Evolutionary conservation across 371 early-diverging fungal species (phyloP).

Genomic region (Funneliformis caledonium): DNA sequence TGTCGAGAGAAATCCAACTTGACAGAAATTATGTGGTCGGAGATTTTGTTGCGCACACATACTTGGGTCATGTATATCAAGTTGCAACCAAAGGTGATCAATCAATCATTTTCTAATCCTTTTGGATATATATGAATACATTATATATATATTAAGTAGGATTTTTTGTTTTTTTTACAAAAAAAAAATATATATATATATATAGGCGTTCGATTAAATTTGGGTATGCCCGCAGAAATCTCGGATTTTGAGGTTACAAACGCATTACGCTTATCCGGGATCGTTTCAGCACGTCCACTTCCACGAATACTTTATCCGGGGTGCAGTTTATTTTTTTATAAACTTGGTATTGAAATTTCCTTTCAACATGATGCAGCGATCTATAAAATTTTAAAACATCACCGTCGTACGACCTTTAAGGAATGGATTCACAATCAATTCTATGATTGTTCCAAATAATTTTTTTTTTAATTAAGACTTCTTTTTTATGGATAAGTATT

Average conservation of each 20-base stretch:
- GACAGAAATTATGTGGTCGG: slow-evolving; percentile 32
- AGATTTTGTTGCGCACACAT: slow-evolving; percentile 20
- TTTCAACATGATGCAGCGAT: slow-evolving; percentile 21
- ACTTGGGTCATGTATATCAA: slow-evolving; percentile 1
- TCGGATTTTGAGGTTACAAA: slow-evolving; percentile 4
- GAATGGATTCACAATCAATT: neutral
- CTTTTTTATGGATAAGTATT: too few species aligned
- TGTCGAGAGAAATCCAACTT: neutral
- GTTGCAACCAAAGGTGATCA: slow-evolving; percentile 9
- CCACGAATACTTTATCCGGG: slow-evolving; percentile 23
- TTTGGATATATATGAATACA: neutral
- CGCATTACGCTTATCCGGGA: slow-evolving; percentile 20
- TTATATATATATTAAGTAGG: neutral
- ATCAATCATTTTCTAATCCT: neutral
- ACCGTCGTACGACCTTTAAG: neutral
- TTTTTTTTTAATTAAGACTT: neutral
- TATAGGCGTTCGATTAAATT: neutral
- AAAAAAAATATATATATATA: neutral
- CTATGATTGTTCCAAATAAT: neutral
- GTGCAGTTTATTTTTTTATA: slow-evolving; percentile 12
- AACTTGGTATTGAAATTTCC: slow-evolving; percentile 3
- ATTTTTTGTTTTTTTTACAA: neutral
- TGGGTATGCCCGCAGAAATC: neutral
- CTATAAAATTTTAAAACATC: neutral
- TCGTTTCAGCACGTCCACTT: slow-evolving; percentile 10